phyloP scores from a whole-genome alignment of 2,329 filamentous ascomycete species.

The Bipolaris victoriae region DNA sequence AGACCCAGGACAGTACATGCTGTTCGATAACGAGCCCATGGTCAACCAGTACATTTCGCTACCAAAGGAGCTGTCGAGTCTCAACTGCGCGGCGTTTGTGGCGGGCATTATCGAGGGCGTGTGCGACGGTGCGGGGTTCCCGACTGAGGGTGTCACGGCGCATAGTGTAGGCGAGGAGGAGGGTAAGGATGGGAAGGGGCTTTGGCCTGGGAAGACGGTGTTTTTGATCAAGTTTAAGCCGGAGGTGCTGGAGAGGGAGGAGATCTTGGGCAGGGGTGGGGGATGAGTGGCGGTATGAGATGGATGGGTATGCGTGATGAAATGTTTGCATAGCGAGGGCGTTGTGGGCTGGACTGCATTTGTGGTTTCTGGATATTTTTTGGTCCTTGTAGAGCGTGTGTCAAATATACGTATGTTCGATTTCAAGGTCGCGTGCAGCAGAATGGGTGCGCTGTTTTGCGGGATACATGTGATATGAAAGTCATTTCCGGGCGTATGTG shows the following conservation, averaged over 20 bases:
- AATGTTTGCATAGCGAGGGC: conserved; percentile 26
- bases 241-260: conserved; percentile 92
- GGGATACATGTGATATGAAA: background rate
- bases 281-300: conserved; percentile 36
- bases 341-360: conserved; percentile 9
- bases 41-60: conserved; percentile 94
- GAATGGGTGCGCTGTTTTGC: background rate
- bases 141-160: conserved; percentile 81
- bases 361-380: background rate
- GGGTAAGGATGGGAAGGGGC: conserved; percentile 58
- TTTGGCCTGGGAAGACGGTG: conserved; percentile 97
- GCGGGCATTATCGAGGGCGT: conserved; percentile 95
- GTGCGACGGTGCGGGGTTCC: conserved; percentile 90
- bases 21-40: conserved; percentile 95
- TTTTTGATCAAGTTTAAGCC: conserved; percentile 91
- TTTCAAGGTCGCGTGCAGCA: background rate
- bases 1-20: conserved; percentile 97
- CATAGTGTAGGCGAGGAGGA: conserved; percentile 68
- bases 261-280: conserved; percentile 69
- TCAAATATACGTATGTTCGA: background rate
- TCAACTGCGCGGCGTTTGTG: conserved; percentile 95
- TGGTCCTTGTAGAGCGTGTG: background rate
- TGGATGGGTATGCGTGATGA: background rate
- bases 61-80: conserved; percentile 91
- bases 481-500: background rate